Evolutionary conservation across 495 filamentous ascomycete species (phyloP), one percentile per base, ranked within the genome.

Genomic region (Cairneyella variabilis): DNA sequence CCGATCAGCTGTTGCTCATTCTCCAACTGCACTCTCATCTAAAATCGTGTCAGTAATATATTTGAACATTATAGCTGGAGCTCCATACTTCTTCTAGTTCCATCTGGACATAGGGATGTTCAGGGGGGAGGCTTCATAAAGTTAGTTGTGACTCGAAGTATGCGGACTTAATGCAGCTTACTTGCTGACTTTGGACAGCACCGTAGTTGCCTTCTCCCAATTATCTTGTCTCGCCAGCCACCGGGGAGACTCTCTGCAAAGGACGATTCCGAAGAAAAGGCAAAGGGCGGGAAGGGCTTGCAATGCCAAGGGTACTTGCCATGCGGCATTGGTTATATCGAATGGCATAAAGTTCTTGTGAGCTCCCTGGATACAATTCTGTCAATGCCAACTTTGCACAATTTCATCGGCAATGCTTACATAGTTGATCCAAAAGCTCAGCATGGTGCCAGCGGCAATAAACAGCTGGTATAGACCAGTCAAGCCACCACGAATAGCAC

Each of bases 391-490:
- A 5, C 22, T 14, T 9, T 46, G 16, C 6, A 26, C 12, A 11
- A 32, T 32, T 6, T 6, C 14, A 6, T 32, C 14, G 28, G 28
- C 7, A 14, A 32, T 45, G 50, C 46, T 28, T 27, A 56, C 53
- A 30, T 59, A 59, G 36, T 64, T 62, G 43, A 54, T 48, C 54
- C 66, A 69, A 69, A 85, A 88, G 20, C 83, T 79, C 20, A 89
- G 67, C 79, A 86, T 85, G 59, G 78, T 78, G 61, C 66, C 54
- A 27, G 55, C 62, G 14, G 71, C 72, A 51, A 77, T 82, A 60
- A 89, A 88, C 3, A 88, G 75, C 58, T 89, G 84, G 60, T 88
- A 88, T 50, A 88, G 71, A 43, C 83, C 83, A 23, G 83, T 88
- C 30, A 90, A 68, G 17, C 78, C 78, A 25, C 85, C 85, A 40